Evolutionary conservation across 2,329 filamentous ascomycete genomes (phyloP), one percentile per base, ranked within the genome.

Genomic region (Botrytis hyacinthi): DNA sequence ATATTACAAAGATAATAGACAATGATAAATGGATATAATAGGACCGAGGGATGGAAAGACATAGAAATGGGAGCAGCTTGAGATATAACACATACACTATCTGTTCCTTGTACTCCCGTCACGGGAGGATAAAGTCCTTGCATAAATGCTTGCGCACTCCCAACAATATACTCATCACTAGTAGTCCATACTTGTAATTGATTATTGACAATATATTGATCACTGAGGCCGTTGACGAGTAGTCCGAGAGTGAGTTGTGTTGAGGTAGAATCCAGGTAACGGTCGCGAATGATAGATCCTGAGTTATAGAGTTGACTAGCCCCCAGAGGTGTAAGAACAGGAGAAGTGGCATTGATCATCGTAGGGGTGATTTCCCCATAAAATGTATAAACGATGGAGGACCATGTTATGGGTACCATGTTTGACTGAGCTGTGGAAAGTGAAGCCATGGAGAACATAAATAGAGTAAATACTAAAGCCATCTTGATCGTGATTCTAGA

Each of bases 81-180:
- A 69, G 35, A 51, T n/a, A 5, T 22, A 29, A 46, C 32, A 70
- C 66, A 44, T 73, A 70, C 65, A 57, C 44, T 29, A 62, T 46
- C 40, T 16, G 10, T 14, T 12, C 59, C 71, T n/a, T 35, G 32
- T 40, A n/a, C 59, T 29, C 46, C 72, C 7, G 20, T 6, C 9
- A 65, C 46, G 20, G 93, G 93, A 3, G 94, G 94, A 80, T 97
- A 97, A 6, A 97, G 85, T 7, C 92, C 94, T 81, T 97, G 94
- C 77, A 96, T 83, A 82, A 97, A 97, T 0, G 91, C 93, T 70
- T 88, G 84, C 48, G 93, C 93, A 4, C 93, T 90, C 74, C 87
- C 90, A 70, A 90, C 88, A 46, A 95, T 79, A 78, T 83, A 86
- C 40, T 82, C 80, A 69, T 86, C 83, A 7, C 81, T 79, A 51